Base-by-base conservation (phyloP, 495 filamentous ascomycete genomes). In the Filosporella fistucella region DNA sequence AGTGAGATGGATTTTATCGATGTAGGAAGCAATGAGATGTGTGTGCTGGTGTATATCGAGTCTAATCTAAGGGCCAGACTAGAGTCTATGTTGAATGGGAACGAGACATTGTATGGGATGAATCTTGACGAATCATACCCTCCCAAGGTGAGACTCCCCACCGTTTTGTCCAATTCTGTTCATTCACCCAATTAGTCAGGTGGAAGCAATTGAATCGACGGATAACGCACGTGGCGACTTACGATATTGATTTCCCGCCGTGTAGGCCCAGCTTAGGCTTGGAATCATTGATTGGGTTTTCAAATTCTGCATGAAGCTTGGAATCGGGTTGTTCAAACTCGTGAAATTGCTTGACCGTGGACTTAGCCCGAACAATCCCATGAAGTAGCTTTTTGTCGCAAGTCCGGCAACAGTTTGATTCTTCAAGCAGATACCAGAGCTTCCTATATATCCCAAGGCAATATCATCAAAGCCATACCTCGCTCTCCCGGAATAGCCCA, bases 191-290 rank as follows among this genome's bases (percentile, higher is more conserved):
- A n/a, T n/a, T n/a, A n/a, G n/a, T n/a, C n/a, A n/a, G n/a, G n/a
- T n/a, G n/a, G n/a, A n/a, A n/a, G n/a, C n/a, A 61, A 28, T 68
- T 67, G 14, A 70, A 54, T 16, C 61, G 67, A n/a, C 16, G 18
- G 21, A 26, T 28, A 18, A 41, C 4, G 22, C 10, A 21, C 5
- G 17, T 42, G 28, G 33, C 28, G 1, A 53, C 50, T 33, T 35
- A 49, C 51, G 45, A 53, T 80, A 80, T 42, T 62, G 64, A 20
- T 67, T 68, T 12, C 76, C 77, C 12, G 75, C 77, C 11, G 77
- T 80, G 57, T 78, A 80, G 23, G 69, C 74, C 62, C 66, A 78
- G n/a, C 69, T 71, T 13, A 74, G 25, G 52, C 73, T 77, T 10
- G 74, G 72, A n/a, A 80, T 77, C 21, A 64, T 40, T 6, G 62